Conservation (phyloP, 2,329 filamentous ascomycete species). For the Botrytis squamosa region DNA sequence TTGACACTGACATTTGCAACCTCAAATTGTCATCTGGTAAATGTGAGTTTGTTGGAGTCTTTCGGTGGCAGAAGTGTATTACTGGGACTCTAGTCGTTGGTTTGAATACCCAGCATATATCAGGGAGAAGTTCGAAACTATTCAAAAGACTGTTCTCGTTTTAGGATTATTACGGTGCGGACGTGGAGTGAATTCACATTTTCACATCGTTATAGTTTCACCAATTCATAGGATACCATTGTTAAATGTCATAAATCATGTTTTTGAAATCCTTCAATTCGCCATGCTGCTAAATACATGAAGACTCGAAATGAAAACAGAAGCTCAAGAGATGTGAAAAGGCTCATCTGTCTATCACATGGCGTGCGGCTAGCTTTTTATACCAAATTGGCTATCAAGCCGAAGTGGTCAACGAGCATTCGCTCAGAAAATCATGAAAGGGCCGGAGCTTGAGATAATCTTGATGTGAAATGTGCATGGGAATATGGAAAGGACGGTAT, state of each 20-base stretch:
- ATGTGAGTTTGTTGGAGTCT: not conserved
- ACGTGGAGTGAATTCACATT: too few relatives aligned
- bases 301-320: constrained; percentile 31
- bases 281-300: constrained; percentile 38
- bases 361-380: constrained; percentile 34
- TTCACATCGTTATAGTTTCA: not conserved
- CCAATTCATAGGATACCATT: not conserved
- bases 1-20: not conserved
- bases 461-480: constrained; percentile 30
- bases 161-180: too few relatives aligned
- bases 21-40: not conserved
- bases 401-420: constrained; percentile 28
- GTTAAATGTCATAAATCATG: constrained; percentile 16
- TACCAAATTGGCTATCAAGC: constrained; percentile 29
- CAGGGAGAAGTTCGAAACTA: not conserved
- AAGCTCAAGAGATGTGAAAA: constrained; percentile 31
- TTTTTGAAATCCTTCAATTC: constrained; percentile 35
- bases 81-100: not conserved
- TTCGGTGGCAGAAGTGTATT: not conserved
- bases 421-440: constrained; percentile 36
- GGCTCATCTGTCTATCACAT: constrained; percentile 31
- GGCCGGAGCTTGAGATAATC: constrained; percentile 31
- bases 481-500: constrained; percentile 33
- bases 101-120: not conserved
- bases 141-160: not conserved